phyloP scores from a whole-genome alignment of 108 stramenopile genomes.

The Cyclostephanos invisitatus region DNA sequence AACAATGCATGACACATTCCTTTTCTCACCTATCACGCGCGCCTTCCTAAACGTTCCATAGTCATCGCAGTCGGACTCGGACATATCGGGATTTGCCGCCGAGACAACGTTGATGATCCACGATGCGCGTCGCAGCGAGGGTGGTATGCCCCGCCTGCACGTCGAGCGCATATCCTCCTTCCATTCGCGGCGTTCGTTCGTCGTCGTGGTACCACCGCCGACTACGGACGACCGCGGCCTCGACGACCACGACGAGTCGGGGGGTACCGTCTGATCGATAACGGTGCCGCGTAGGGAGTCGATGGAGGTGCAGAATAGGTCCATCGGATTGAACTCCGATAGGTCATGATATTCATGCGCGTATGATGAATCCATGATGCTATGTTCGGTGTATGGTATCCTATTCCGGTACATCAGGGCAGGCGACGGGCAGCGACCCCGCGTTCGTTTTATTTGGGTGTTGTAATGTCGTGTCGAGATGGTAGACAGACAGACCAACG shows the following conservation, averaged over 20 bases:
- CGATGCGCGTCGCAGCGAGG: slow-evolving; percentile 32
- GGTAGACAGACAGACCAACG: too few species aligned
- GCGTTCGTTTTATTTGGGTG: too few species aligned
- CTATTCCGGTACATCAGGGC: too few species aligned
- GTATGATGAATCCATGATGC: slow-evolving; percentile 7
- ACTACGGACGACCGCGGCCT: slow-evolving; percentile 2
- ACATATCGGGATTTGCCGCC: slow-evolving; percentile 28
- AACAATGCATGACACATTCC: not conserved
- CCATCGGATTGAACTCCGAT: slow-evolving; percentile 32
- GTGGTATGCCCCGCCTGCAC: slow-evolving; percentile 45
- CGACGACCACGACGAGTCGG: slow-evolving; percentile 25
- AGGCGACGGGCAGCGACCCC: too few species aligned
- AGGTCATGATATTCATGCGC: slow-evolving; percentile 7
- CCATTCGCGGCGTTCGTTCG: not conserved
- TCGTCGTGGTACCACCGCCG: not conserved
- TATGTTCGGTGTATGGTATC: too few species aligned
- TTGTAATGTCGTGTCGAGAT: too few species aligned
- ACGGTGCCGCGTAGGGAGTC: slow-evolving; percentile 22
- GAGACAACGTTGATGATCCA: slow-evolving; percentile 48
- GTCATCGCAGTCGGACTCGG: slow-evolving; percentile 30
- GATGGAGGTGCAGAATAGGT: slow-evolving; percentile 36
- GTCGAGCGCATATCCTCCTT: slow-evolving; percentile 23
- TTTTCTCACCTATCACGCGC: slow-evolving; percentile 49
- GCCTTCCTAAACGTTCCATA: slow-evolving; percentile 62
- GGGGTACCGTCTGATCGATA: slow-evolving; percentile 32